Percentiles rank a stretch among this genome's conserved stretches.
Evolutionary conservation across 805 yeast genomes (phyloP).

Genomic region (Komagataella ulmi): DNA sequence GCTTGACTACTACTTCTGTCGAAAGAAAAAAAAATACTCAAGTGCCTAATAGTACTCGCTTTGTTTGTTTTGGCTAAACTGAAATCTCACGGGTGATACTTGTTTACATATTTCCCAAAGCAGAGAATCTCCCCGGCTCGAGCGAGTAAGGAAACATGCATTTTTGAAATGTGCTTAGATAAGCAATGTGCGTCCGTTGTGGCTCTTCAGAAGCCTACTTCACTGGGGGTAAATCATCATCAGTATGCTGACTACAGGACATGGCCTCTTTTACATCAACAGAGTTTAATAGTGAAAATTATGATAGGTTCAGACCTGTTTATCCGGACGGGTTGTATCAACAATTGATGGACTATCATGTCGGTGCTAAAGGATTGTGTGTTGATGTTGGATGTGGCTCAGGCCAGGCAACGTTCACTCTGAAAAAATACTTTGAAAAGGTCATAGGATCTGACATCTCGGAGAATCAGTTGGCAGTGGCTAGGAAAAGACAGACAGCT

Average conservation of each 20-base stretch:
- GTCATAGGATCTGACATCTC: slow-evolving; percentile 58
- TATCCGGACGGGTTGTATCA: slow-evolving; percentile 43
- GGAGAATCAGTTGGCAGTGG: slow-evolving; percentile 36
- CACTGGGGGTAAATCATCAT: neutral
- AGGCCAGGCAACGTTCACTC: slow-evolving; percentile 54
- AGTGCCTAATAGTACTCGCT: neutral
- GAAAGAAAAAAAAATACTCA: neutral
- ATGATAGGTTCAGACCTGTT: slow-evolving; percentile 49
- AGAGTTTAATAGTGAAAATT: slow-evolving; percentile 36
- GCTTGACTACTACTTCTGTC: neutral
- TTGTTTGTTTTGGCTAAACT: neutral
- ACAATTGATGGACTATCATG: slow-evolving; percentile 23
- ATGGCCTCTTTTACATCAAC: slow-evolving; percentile 56
- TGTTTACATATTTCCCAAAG: neutral
- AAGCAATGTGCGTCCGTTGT: neutral
- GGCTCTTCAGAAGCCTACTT: neutral
- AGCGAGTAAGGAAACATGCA: neutral
- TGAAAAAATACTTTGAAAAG: slow-evolving; percentile 27
- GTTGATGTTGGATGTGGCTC: slow-evolving; percentile 76
- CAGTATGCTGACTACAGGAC: neutral
- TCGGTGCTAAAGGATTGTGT: slow-evolving; percentile 19
- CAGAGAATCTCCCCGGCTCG: neutral
- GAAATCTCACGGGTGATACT: neutral
- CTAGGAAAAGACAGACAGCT: slow-evolving; percentile 11
- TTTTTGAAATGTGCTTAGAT: neutral